Evolutionary conservation across 192 early-diverging fungal genomes (phyloP), one percentile per base, ranked within the genome.

Genomic region (Gryganskiella cystojenkinii): DNA sequence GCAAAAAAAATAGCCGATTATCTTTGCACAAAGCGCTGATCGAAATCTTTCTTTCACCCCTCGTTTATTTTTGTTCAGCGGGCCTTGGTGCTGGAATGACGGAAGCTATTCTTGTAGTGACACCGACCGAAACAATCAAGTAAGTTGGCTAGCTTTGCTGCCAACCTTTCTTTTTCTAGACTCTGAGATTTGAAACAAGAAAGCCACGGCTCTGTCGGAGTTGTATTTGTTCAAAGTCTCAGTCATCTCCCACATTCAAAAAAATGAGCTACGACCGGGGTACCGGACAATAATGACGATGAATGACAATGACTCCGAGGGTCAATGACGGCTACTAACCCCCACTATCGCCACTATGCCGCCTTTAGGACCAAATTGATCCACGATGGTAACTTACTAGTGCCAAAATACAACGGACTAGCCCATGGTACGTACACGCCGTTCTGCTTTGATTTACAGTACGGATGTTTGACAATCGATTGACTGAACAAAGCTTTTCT

Each of bases 41-140:
- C 17, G 49, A 9, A 25, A 9, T 50, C 49, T 34, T 42, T 19
- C 19, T 37, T 40, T 64, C 51, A 34, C 22, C 1, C 20, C 31
- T n/a, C 14, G 50, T 24, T 40, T 19, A 30, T 15, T 22, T 33
- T 46, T 10, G 44, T 7, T 20, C 25, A 82, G 94, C 95, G 37
- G 94, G 95, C 0, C 75, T 97, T 43, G 92, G 90, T 20, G 95
- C 95, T 0, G 95, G 97, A 8, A 87, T 96, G 73, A 86, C 90
- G 14, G 97, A 98, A 71, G 97, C 94, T 0, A 85, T 88, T 17
- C 61, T 92, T 3, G 96, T 94, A 24, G 95, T 98, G 1, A 96
- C 97, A 10, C 94, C 92, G 6, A 91, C 93, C 8, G 97, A 98
- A 72, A 94, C 95, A 10, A 94, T 98, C 82, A 98, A 98, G 90